Evolutionary conservation across 2,329 filamentous ascomycete genomes (phyloP).

Genomic region (Arthrobotrys entomopaga): DNA sequence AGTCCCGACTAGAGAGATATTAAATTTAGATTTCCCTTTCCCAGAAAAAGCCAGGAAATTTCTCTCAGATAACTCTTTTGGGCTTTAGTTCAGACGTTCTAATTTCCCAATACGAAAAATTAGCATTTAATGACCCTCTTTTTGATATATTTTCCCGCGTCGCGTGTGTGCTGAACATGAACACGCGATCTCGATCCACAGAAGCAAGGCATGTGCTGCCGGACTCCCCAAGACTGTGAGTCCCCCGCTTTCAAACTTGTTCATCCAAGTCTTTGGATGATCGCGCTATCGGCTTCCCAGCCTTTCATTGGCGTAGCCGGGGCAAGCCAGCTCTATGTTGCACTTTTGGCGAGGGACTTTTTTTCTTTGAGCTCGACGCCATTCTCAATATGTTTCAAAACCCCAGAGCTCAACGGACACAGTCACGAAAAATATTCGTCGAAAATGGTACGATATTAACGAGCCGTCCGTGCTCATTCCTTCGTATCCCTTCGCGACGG

Average conservation of each 20-base stretch:
- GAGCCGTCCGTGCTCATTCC: conserved; percentile 25
- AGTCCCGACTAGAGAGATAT: conserved; percentile 17
- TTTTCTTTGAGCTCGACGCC: conserved; percentile 13
- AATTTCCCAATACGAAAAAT: conserved; percentile 13
- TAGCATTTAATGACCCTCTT: not conserved
- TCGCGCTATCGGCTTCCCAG: conserved; percentile 38
- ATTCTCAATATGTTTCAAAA: conserved; percentile 16
- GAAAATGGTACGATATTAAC: conserved; percentile 12
- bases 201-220: conserved; percentile 22
- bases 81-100: not conserved
- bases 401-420: conserved; percentile 43
- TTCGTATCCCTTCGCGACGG: conserved; percentile 33
- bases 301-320: conserved; percentile 30
- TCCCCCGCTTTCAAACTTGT: conserved; percentile 7
- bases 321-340: conserved; percentile 25
- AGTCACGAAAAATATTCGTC: conserved; percentile 29
- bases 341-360: conserved; percentile 50
- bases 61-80: conserved; percentile 26
- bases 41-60: conserved; percentile 19
- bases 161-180: conserved; percentile 24
- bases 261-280: not conserved
- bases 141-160: conserved; percentile 32
- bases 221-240: not conserved
- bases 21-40: conserved; percentile 47
- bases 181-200: conserved; percentile 40